Percentiles rank a stretch among this genome's conserved stretches.
Conservation (phyloP, 805 yeast species). For the Kuraishia ogatae region DNA sequence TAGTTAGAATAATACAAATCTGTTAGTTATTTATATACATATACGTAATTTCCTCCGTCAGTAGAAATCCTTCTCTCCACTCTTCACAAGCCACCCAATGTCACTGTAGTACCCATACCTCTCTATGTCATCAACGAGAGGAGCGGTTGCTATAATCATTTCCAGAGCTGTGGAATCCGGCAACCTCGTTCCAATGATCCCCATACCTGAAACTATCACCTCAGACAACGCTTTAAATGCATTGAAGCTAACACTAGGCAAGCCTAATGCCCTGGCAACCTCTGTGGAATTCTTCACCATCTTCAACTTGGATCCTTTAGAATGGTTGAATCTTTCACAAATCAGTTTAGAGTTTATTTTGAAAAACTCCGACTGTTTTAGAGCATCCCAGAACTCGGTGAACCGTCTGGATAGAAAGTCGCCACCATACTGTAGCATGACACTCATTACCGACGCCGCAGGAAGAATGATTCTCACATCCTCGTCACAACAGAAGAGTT, state of each 20-base stretch:
- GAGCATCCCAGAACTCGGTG: slow-evolving; percentile 31
- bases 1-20: background rate
- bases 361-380: slow-evolving; percentile 5
- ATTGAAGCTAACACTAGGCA: slow-evolving; percentile 9
- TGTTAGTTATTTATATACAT: background rate
- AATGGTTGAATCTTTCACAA: background rate
- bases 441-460: slow-evolving; percentile 13
- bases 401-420: slow-evolving; percentile 33
- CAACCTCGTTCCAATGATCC: slow-evolving; percentile 22
- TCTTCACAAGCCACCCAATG: slow-evolving; percentile 5
- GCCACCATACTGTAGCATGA: slow-evolving; percentile 23
- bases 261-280: background rate
- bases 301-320: no score
- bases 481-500: slow-evolving; percentile 5
- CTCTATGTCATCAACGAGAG: slow-evolving; percentile 1
- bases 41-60: no score
- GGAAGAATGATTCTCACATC: slow-evolving; percentile 15
- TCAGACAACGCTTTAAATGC: slow-evolving; percentile 11
- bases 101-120: slow-evolving; percentile 6
- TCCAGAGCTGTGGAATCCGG: slow-evolving; percentile 25
- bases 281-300: background rate
- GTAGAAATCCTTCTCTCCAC: background rate
- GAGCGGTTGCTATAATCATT: slow-evolving; percentile 20
- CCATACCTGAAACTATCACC: slow-evolving; percentile 25
- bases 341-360: background rate